These are phyloP conservation scores for Claviceps pazoutovae DNA, from an alignment of 2,329 filamentous ascomycete species.

Conservation along the genomic window DNA sequence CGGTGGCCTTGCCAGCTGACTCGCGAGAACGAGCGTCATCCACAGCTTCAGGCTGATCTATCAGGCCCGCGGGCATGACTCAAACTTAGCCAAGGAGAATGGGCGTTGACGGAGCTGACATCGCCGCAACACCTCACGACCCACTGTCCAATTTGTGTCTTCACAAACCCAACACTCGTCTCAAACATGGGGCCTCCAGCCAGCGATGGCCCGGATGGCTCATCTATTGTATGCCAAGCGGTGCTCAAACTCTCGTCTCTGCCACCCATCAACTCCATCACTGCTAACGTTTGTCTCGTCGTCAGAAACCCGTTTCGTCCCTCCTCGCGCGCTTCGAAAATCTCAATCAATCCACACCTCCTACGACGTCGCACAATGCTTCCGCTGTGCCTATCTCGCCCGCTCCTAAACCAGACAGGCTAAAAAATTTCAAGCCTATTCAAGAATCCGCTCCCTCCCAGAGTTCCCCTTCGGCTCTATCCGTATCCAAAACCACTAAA, in stretches of 20 bases:
- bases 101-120: slow-evolving; percentile 4
- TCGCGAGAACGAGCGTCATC: neutral
- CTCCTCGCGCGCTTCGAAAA: slow-evolving; percentile 72
- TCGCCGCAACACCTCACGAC: slow-evolving; percentile 2
- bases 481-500: slow-evolving; percentile 3
- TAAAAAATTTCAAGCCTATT: slow-evolving; percentile 26
- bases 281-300: neutral
- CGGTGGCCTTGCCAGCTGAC: neutral
- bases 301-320: slow-evolving; percentile 67
- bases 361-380: slow-evolving; percentile 10
- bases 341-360: slow-evolving; percentile 27
- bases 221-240: slow-evolving; percentile 50
- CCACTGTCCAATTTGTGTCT: neutral
- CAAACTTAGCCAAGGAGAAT: slow-evolving; percentile 6
- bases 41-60: neutral
- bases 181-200: slow-evolving; percentile 18
- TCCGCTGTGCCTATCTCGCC: slow-evolving; percentile 23
- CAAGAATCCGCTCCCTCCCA: slow-evolving; percentile 16
- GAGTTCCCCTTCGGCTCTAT: neutral
- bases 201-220: slow-evolving; percentile 53
- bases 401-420: slow-evolving; percentile 28
- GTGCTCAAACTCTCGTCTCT: neutral
- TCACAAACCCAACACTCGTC: slow-evolving; percentile 13
- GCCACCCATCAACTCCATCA: neutral
- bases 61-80: slow-evolving; percentile 2